phyloP scores from a whole-genome alignment of 2,329 filamentous ascomycete genomes.

The Tolypocladium nubicola region DNA sequence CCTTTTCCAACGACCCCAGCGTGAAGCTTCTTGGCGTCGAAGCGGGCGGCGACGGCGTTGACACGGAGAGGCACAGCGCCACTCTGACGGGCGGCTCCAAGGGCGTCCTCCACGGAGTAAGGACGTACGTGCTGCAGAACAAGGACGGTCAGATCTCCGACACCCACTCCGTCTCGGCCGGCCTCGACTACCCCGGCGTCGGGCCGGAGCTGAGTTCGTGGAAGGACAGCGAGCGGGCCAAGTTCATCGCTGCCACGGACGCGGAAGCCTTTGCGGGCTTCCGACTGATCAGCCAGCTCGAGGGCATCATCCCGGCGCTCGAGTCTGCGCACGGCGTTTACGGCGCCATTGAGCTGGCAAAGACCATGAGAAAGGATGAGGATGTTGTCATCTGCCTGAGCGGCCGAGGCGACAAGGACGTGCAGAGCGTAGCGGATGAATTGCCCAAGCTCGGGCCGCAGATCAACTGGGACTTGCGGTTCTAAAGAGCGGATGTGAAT shows the following conservation, averaged over 20 bases:
- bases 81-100: constrained; percentile 79
- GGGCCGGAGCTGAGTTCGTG: constrained; percentile 84
- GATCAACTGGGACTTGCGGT: constrained; percentile 67
- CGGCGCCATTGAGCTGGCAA: constrained; percentile 80
- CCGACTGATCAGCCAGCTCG: constrained; percentile 70
- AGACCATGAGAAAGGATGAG: constrained; percentile 79
- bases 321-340: constrained; percentile 91
- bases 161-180: constrained; percentile 93
- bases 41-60: constrained; percentile 84
- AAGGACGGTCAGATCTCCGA: constrained; percentile 86
- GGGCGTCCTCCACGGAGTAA: constrained; percentile 90
- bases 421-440: constrained; percentile 94
- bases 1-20: constrained; percentile 73
- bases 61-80: constrained; percentile 76
- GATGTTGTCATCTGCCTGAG: constrained; percentile 91
- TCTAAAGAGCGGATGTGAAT: constrained; percentile 26
- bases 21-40: constrained; percentile 92
- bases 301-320: constrained; percentile 93
- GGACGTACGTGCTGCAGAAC: constrained; percentile 92
- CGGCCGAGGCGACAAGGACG: constrained; percentile 94
- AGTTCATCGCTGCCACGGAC: constrained; percentile 86
- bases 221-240: constrained; percentile 83
- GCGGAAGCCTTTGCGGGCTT: constrained; percentile 84
- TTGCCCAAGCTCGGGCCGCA: constrained; percentile 77
- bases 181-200: constrained; percentile 93